Evolutionary conservation across 2,329 filamentous ascomycete genomes (phyloP), one percentile per base, ranked within the genome.

Genomic region (Phoma herbarum): DNA sequence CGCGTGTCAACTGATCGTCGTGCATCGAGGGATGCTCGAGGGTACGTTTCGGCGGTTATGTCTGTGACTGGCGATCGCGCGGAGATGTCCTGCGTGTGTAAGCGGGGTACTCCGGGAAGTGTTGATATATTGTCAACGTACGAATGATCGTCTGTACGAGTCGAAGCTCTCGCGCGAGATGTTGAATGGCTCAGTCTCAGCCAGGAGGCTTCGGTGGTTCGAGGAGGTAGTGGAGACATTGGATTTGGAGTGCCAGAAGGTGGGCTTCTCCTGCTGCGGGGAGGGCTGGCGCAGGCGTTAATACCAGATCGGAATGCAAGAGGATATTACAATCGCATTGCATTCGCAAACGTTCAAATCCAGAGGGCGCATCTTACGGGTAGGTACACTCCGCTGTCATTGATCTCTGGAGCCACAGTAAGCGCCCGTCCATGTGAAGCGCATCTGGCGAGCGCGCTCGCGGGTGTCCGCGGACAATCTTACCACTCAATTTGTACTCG

Each of bases 141-240:
- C 94, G 81, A 98, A 98, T 64, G 93, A 97, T 71, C 95, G 88
- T 63, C 95, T 86, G 79, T 98, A 98, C 3, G 93, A 97, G 76
- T 98, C 95, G 73, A 98, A 98, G 2, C 93, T 97, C 80, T 98
- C 95, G 71, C 94, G 87, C 35, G 93, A 97, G 75, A 98, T 98
- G 63, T 90, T 92, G 76, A 98, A 98, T 14, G 90, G 93, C 75
- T 98, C 94, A 68, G 93, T 93, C 62, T 96, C 92, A 69, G 88
- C 88, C 59, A 91, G 82, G 68, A 90, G 86, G 73, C 85, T 87
- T 56, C 86, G 81, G 73, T 87, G 84, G 64, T 86, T 85, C 28
- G 82, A 83, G 37, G 84, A 82, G 59, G 80, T 80, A 22, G 80
- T 82, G 22, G 81, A 86, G 51, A 71, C 67, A 57, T 77, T 81